Base-by-base conservation (phyloP, 1,139 yeast genomes). In the Candida pseudoviswanathii region DNA sequence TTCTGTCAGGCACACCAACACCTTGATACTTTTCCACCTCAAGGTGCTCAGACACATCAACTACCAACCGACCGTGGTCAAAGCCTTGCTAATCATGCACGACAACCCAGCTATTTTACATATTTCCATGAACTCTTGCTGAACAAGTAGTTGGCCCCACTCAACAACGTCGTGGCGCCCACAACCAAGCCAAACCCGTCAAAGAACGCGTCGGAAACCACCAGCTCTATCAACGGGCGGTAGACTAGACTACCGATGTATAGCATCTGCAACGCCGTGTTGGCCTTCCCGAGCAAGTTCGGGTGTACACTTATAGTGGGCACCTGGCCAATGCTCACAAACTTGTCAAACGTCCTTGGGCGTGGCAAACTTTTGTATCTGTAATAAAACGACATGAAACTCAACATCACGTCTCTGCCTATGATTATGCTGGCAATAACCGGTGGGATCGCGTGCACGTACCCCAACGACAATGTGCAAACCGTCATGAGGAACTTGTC, bases 281-380 rank as follows among this genome's bases (percentile, higher is more conserved):
- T 92, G 63, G 84, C 78, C 65, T 94, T 94, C 9, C 97, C 91
- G 37, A 95, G 81, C 45, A 78, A 71, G n/a, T 95, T 90, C 2
- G 99, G 99, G 52, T 81, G 89, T 2, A 95, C 96, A 55, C 89
- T 90, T 1, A 91, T 96, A 21, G 92, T 85, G 2, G 96, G 95
- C 9, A 47, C 44, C 38, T 54, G 53, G 6, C 53, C 55, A 41
- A 84, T 81, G 55, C 84, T 81, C 60, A 91, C 80, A 66, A 78
- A 90, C 51, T 95, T 74, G 38, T 67, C 59, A 57, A 89, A 75
- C 0, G 96, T 89, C 62, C 83, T 85, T 9, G 96, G 96, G 1
- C 81, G 71, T 1, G 92, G 91, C 49, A 94, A 71, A 0, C 97
- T 84, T 32, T 77, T 73, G 63, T 83, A 91, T 47, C 99, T 75